These are phyloP conservation scores for Polytrichum formosum DNA, from an alignment of 225 moss, liverwort and hornwort genomes.

Conservation along the genomic window DNA sequence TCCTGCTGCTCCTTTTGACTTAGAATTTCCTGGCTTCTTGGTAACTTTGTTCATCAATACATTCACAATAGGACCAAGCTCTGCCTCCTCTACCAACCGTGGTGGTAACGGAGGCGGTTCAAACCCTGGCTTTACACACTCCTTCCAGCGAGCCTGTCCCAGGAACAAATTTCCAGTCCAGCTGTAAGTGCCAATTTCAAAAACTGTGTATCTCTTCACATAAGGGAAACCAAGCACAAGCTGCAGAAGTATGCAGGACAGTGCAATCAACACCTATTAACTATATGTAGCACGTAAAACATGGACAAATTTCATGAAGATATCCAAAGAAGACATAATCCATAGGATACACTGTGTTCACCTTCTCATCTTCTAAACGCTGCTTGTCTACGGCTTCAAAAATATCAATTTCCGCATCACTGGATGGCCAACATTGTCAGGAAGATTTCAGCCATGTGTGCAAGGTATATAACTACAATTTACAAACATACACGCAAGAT, in stretches of 20 bases:
- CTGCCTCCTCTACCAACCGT: constrained; percentile 84
- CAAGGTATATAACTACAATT: background rate
- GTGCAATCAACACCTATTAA: too few species aligned
- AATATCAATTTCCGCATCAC: constrained; percentile 90
- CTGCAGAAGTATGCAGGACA: too few species aligned
- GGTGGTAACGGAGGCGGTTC: constrained; percentile 71
- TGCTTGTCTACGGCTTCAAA: constrained; percentile 86
- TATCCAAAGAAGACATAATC: background rate
- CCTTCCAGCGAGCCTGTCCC: constrained; percentile 71
- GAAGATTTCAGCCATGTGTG: background rate
- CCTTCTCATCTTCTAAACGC: constrained; percentile 83
- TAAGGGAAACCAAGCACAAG: too few species aligned
- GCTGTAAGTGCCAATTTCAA: background rate
- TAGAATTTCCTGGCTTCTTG: constrained; percentile 47
- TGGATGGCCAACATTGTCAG: constrained; percentile 16
- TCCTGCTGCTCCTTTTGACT: constrained; percentile 50
- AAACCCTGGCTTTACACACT: constrained; percentile 67
- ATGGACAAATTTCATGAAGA: too few species aligned
- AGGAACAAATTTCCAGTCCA: constrained; percentile 9
- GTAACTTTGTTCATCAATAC: constrained; percentile 71
- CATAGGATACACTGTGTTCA: constrained; percentile 9
- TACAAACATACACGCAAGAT: too few species aligned
- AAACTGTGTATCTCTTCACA: background rate
- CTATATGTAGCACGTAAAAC: too few species aligned
- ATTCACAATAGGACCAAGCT: constrained; percentile 76